A percentile compares a stretch with the other conserved stretches of the same genome.
Evolutionary conservation across 2,329 filamentous ascomycete genomes (phyloP).

Genomic region (Fusarium ramigenum): DNA sequence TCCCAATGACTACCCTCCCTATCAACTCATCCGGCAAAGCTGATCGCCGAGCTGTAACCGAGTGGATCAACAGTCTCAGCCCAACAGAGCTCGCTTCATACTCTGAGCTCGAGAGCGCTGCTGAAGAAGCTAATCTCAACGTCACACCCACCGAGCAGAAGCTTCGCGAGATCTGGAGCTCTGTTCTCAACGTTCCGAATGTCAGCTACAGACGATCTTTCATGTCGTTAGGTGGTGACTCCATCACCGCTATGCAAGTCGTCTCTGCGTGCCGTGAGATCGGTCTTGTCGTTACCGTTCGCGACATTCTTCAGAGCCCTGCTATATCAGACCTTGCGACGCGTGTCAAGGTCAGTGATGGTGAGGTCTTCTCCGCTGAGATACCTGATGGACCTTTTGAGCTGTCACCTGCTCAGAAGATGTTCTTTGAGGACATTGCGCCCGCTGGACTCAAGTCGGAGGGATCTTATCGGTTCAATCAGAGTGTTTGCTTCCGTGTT

Average conservation of each 20-base stretch:
- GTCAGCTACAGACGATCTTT: neutral
- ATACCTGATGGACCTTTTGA: neutral
- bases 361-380: neutral
- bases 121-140: neutral
- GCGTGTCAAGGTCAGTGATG: neutral
- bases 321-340: neutral
- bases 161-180: neutral
- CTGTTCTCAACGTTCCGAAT: neutral
- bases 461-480: neutral
- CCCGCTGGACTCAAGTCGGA: neutral
- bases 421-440: neutral
- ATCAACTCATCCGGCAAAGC: neutral
- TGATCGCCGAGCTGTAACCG: neutral
- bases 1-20: neutral
- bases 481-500: neutral
- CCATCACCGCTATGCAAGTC: neutral
- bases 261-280: neutral
- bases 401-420: neutral
- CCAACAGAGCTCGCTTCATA: neutral
- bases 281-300: neutral
- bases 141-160: neutral
- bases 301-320: neutral
- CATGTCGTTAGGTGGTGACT: neutral
- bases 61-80: neutral
- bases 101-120: neutral